Evolutionary conservation across 305 asterid species (phyloP).

Genomic region (Fraxinus velutina): DNA sequence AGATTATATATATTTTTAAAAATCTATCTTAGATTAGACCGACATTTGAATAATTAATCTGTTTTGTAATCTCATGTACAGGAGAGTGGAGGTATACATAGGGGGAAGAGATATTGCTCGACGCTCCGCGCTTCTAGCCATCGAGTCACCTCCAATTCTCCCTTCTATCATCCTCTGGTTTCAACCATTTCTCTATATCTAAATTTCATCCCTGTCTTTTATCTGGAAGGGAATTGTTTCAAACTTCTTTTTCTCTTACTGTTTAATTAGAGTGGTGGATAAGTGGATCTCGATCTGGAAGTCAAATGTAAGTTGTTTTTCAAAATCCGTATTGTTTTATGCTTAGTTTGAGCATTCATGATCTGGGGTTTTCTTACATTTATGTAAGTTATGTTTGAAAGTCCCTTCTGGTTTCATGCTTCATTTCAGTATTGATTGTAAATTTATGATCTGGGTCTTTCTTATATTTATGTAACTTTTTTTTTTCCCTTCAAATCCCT

Average conservation of each 20-base stretch:
- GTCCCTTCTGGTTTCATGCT: not conserved
- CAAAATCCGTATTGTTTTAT: not conserved
- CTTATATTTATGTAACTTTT: not conserved
- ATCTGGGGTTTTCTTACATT: constrained; percentile 4
- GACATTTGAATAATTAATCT: not conserved
- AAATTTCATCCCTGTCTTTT: not conserved
- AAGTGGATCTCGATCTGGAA: constrained; percentile 16
- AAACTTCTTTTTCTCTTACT: not conserved
- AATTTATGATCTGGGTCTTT: constrained; percentile 13
- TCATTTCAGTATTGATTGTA: not conserved
- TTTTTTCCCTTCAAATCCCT: constrained; percentile 7
- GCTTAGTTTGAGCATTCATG: not conserved
- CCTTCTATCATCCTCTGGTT: not conserved
- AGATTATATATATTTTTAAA: not conserved
- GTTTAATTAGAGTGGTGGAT: not conserved
- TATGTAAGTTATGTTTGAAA: not conserved
- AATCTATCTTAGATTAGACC: not conserved
- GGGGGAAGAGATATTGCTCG: constrained; percentile 18
- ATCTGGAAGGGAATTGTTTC: not conserved
- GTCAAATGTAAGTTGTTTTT: constrained; percentile 20
- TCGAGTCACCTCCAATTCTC: not conserved
- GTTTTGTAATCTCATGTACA: not conserved
- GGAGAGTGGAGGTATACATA: constrained; percentile 22
- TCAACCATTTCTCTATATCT: not conserved
- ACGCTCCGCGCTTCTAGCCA: constrained; percentile 7